Base-by-base conservation (phyloP, 2,329 filamentous ascomycete genomes). In the Ophiostoma sp. region DNA sequence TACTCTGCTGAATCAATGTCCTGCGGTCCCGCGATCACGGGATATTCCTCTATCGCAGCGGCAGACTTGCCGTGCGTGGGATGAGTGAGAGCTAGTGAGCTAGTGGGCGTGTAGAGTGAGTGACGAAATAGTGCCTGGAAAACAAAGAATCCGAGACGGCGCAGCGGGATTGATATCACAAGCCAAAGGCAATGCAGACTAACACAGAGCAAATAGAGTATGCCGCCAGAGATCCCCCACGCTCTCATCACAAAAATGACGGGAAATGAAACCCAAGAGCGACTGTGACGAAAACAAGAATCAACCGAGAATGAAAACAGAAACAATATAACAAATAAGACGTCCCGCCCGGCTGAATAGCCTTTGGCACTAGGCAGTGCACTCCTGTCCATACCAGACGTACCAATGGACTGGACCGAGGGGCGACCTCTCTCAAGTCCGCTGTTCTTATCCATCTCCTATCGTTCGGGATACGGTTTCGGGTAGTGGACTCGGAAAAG, bases 281-380 rank as follows among this genome's bases (percentile, higher is more conserved):
- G 36, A 39, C 44, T n/a, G 52, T 57, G 52, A 57, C 52, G 52
- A 57, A 57, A 57, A 57, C 52, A n/a, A 48, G 44, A 48, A n/a
- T n/a, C 20, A 48, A 20, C 17, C 15, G 17, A 48, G 41, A 48
- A 20, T 13, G 11, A 15, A 44, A 15, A 15, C 3, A 44, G 4
- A 44, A 44, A 15, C 2, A 44, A 44, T 4, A 15, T 13, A 48
- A 48, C 15, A 20, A 48, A 6, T 6, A 4, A 48, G 17, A 48
- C 23, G 52, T 57, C 52, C 52, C 52, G 52, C 10, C 52, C 52
- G 52, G 52, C 52, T 57, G 23, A 27, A 57, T 57, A 57, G 52
- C n/a, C 8, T 57, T 31, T 57, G 52, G 13, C 52, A 27, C 23
- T 57, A 57, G 52, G 27, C n/a, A 11, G 23, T 57, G 44, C 11